Conservation (phyloP, 805 yeast species). For the Candida koratica region DNA sequence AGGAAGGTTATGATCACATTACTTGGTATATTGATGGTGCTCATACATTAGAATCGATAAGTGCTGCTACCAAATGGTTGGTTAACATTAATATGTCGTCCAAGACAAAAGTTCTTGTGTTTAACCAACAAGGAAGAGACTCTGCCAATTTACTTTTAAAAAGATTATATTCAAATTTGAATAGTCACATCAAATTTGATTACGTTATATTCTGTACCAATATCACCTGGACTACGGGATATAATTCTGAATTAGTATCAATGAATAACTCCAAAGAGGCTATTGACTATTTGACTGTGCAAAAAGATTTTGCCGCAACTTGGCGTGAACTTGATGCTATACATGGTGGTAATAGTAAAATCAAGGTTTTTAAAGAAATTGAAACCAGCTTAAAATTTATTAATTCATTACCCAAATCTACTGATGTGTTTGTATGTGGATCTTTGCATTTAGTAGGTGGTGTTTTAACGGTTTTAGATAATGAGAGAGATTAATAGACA, state of each 20-base stretch:
- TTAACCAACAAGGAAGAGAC: conserved; percentile 94
- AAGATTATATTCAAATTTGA: conserved; percentile 42
- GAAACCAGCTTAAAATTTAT: conserved; percentile 65
- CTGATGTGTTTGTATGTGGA: conserved; percentile 86
- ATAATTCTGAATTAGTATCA: conserved; percentile 79
- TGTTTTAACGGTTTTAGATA: conserved; percentile 76
- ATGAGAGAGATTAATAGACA: conserved; percentile 23
- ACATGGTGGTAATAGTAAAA: conserved; percentile 21
- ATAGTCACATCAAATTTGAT: conserved; percentile 51
- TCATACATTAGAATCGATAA: conserved; percentile 84
- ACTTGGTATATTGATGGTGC: conserved; percentile 96
- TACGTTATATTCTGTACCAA: conserved; percentile 85
- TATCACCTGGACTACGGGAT: conserved; percentile 87
- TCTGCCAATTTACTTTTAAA: conserved; percentile 59
- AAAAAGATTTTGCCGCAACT: conserved; percentile 62
- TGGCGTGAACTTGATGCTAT: conserved; percentile 52
- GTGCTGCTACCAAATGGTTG: conserved; percentile 83
- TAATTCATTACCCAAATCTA: conserved; percentile 9
- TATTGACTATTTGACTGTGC: conserved; percentile 78
- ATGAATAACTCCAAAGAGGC: conserved; percentile 75
- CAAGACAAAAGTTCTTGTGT: conserved; percentile 51
- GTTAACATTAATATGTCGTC: conserved; percentile 15
- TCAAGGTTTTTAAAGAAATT: conserved; percentile 64
- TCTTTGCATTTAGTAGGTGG: conserved; percentile 95
- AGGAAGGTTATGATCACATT: conserved; percentile 37